A percentile compares a stretch with the other conserved stretches of the same genome.
Evolutionary conservation across 73 alveolate species (phyloP).

Genomic region (Paramecium tetraurelia): DNA sequence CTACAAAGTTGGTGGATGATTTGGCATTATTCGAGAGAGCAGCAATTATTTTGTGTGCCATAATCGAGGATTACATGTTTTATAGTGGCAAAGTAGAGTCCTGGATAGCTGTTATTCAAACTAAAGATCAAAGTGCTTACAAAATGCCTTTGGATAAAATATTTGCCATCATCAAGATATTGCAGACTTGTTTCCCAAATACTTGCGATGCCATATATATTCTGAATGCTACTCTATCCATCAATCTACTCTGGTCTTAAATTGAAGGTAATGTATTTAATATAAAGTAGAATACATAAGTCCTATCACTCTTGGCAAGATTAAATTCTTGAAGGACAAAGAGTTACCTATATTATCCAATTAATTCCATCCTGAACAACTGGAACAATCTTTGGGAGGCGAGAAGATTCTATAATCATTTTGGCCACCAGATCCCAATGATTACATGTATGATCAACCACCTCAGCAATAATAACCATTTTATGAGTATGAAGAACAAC

Average conservation of each 20-base stretch:
- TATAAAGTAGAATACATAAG: not conserved
- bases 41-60: not conserved
- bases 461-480: not conserved
- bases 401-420: not conserved
- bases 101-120: not conserved
- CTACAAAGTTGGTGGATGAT: slow-evolving; percentile 6
- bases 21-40: not conserved
- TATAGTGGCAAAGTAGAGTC: slow-evolving; percentile 15
- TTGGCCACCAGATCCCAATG: slow-evolving; percentile 49
- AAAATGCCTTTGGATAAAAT: not conserved
- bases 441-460: not conserved
- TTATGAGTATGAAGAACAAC: not conserved
- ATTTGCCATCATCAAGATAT: not conserved
- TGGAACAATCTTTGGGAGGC: slow-evolving; percentile 17
- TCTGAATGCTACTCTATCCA: not conserved
- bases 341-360: not conserved
- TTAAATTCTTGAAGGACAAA: not conserved
- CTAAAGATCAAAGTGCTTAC: slow-evolving; percentile 11
- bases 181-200: not conserved
- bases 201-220: not conserved
- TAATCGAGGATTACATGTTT: slow-evolving; percentile 27
- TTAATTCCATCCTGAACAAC: not conserved
- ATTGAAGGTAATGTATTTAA: not conserved
- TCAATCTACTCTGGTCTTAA: not conserved
- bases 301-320: not conserved